A percentile compares a stretch with the other conserved stretches of the same genome.
Evolutionary conservation across 441 rosid genomes (phyloP).

Genomic region (Arabidopsis hybrid): DNA sequence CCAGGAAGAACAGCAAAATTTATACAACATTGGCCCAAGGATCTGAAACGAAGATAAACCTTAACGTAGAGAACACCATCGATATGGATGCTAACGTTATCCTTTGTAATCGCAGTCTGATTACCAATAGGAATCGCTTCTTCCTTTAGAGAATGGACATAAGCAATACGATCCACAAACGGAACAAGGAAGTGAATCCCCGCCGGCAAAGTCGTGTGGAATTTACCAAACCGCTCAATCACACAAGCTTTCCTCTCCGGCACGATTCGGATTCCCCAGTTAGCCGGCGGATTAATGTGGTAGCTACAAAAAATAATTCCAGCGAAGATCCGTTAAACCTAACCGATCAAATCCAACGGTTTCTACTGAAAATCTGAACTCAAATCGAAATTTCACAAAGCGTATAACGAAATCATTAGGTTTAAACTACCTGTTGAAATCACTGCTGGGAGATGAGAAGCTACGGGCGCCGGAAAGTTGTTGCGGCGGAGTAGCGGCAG

Average conservation of each 20-base stretch:
- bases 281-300: slow-evolving; percentile 70
- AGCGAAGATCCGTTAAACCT: neutral
- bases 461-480: slow-evolving; percentile 21
- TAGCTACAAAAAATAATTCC: slow-evolving; percentile 45
- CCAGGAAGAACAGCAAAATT: neutral
- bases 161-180: slow-evolving; percentile 85
- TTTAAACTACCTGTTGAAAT: slow-evolving; percentile 33
- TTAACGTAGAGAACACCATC: slow-evolving; percentile 91
- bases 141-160: slow-evolving; percentile 95
- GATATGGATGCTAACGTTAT: slow-evolving; percentile 87
- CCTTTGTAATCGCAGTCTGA: slow-evolving; percentile 92
- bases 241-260: slow-evolving; percentile 91
- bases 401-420: slow-evolving; percentile 1
- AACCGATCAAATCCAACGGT: neutral
- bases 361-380: neutral
- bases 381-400: neutral
- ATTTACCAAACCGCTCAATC: slow-evolving; percentile 90
- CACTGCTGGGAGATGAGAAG: slow-evolving; percentile 35
- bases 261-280: slow-evolving; percentile 88
- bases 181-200: slow-evolving; percentile 93
- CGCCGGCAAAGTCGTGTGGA: slow-evolving; percentile 74
- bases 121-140: slow-evolving; percentile 89
- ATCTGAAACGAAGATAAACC: slow-evolving; percentile 46
- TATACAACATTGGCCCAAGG: neutral
- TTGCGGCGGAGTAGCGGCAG: slow-evolving; percentile 20